Conservation (phyloP, 2,329 filamentous ascomycete species). For the Cytospora paraplurivora region DNA sequence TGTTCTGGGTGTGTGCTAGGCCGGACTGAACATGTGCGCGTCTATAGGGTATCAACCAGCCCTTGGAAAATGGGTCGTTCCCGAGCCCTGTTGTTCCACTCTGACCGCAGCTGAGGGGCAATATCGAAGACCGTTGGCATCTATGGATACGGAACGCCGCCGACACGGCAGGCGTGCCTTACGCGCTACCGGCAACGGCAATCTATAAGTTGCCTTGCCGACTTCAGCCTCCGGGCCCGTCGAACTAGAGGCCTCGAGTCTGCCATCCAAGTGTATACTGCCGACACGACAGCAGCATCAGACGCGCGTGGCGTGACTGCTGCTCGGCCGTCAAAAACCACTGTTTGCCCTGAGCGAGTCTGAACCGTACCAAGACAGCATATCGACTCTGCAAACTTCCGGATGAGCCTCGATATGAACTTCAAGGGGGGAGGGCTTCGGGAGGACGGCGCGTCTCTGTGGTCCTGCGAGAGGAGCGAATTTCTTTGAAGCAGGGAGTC, state of each 20-base stretch:
- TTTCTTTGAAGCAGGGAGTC: too few species aligned
- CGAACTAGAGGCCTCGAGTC: background rate
- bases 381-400: background rate
- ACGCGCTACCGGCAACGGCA: background rate
- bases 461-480: too few species aligned
- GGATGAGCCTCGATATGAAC: too few species aligned
- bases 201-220: background rate
- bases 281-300: background rate
- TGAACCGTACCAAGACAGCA: background rate
- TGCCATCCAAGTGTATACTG: background rate
- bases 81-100: background rate
- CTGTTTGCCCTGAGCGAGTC: background rate
- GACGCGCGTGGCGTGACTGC: background rate
- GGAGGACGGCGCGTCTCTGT: too few species aligned
- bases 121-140: background rate
- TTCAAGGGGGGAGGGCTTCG: too few species aligned
- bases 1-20: background rate
- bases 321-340: background rate
- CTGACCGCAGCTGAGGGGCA: background rate
- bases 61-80: background rate
- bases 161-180: background rate
- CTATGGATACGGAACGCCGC: background rate
- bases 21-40: background rate
- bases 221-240: background rate
- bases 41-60: background rate